Base-by-base conservation (phyloP, 164 flowering plant species). In the Magnolia sinica region DNA sequence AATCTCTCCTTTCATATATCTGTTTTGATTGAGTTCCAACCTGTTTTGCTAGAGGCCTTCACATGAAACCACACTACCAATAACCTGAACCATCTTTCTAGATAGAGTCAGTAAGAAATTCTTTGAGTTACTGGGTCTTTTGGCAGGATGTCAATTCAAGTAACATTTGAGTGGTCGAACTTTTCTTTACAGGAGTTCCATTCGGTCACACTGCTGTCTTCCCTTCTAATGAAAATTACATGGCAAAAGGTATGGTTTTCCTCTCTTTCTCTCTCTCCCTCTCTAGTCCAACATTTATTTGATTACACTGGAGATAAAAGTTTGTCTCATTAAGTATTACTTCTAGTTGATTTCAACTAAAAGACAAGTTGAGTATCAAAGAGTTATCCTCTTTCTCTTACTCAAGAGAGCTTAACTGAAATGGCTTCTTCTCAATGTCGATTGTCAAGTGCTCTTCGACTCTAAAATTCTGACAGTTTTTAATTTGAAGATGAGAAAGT, bases 151-250 rank as follows among this genome's bases (percentile, higher is more conserved):
- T 78, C 81, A 45, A 67, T 80, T 79, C 29, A 45, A 72, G 79
- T 77, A 69, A 76, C 76, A 51, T 74, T 81, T 89, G 83, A 82
- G 82, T 80, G 81, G 80, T 74, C 70, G 79, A 76, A 76, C 45
- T 81, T 84, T 84, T 82, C 81, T 77, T 92, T 89, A 85, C 97
- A 94, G 97, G 98, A 88, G 52, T 82, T 74, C 85, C 94, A 76
- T 92, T 85, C 88, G 90, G 92, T 82, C 86, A 85, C 11, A 69
- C 65, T 82, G 80, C 90, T 82, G 82, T 83, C 84, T 74, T 77
- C 82, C 87, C 90, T 67, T 82, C 90, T 78, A 87, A 87, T 85
- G 88, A 89, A 88, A 85, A 83, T 88, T 74, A 87, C 79, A 86
- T 80, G 83, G 92, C 88, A 64, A 94, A 94, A 92, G 98, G 98